Conservation (phyloP, 768 basidiomycete genomes). For the Termitomyces sp. region DNA sequence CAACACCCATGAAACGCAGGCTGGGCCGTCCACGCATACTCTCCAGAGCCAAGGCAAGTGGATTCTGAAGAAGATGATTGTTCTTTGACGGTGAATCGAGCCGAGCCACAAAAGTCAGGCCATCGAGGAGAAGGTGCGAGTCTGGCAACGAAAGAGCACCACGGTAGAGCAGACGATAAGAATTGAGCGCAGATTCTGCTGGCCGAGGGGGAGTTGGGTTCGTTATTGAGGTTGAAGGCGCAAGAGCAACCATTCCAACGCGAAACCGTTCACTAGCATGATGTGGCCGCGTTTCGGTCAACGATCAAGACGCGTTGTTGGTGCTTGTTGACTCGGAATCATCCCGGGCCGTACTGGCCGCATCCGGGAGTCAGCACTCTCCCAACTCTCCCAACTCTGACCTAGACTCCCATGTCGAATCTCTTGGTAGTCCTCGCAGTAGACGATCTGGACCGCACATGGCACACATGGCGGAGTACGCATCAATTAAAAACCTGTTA, state of each 20-base stretch:
- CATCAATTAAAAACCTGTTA: neutral
- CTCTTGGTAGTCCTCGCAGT: slow-evolving; percentile 7
- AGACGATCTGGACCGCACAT: neutral
- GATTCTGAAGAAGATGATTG: slow-evolving; percentile 55
- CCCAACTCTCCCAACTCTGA: neutral
- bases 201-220: slow-evolving; percentile 19
- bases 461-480: slow-evolving; percentile 6
- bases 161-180: slow-evolving; percentile 67
- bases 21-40: slow-evolving; percentile 76
- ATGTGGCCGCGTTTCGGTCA: slow-evolving; percentile 17
- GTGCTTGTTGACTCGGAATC: slow-evolving; percentile 2
- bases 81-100: slow-evolving; percentile 37
- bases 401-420: slow-evolving; percentile 7
- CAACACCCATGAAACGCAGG: slow-evolving; percentile 54
- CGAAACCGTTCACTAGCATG: slow-evolving; percentile 5
- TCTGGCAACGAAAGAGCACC: slow-evolving; percentile 73
- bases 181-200: slow-evolving; percentile 6
- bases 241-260: slow-evolving; percentile 12
- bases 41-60: slow-evolving; percentile 69
- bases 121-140: slow-evolving; percentile 69
- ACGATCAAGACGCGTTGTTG: slow-evolving; percentile 15
- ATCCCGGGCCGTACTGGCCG: neutral
- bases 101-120: slow-evolving; percentile 62
- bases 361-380: too few relatives aligned
- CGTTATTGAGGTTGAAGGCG: slow-evolving; percentile 10